These are phyloP conservation scores for Aphanomyces invadans DNA, from an alignment of 352 stramenopile genomes.

Conservation along the genomic window DNA sequence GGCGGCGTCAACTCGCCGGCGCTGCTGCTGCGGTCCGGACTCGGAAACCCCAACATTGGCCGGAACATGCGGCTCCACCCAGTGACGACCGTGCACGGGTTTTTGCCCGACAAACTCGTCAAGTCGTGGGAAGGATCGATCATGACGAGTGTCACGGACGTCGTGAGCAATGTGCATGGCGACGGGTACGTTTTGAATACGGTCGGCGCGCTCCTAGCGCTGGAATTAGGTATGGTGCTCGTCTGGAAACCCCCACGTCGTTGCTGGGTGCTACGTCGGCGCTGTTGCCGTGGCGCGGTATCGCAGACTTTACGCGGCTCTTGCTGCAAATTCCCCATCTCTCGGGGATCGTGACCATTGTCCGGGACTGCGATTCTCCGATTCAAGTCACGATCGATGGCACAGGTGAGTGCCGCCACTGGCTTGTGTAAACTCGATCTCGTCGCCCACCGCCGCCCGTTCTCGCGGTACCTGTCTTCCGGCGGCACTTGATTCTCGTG, in stretches of 20 bases:
- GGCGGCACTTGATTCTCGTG: too few relatives aligned
- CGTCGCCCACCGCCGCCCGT: neutral
- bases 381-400: slow-evolving; percentile 17
- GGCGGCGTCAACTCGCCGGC: slow-evolving; percentile 29
- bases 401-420: neutral
- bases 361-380: slow-evolving; percentile 9
- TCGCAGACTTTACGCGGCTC: slow-evolving; percentile 5
- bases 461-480: slow-evolving; percentile 22
- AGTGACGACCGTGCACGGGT: slow-evolving; percentile 24
- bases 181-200: neutral
- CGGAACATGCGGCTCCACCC: slow-evolving; percentile 30
- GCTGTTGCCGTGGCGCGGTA: slow-evolving; percentile 16
- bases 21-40: slow-evolving; percentile 28
- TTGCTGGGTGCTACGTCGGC: slow-evolving; percentile 23
- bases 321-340: slow-evolving; percentile 10
- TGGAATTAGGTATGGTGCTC: slow-evolving; percentile 27
- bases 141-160: slow-evolving; percentile 29
- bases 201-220: neutral
- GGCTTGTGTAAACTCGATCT: neutral
- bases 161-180: slow-evolving; percentile 26
- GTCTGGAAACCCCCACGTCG: slow-evolving; percentile 27
- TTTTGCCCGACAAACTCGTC: slow-evolving; percentile 24
- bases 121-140: slow-evolving; percentile 27
- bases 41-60: slow-evolving; percentile 32
- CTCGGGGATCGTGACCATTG: slow-evolving; percentile 9